Conservation (phyloP, 2,329 filamentous ascomycete species). For the Beauveria scarabaeidicola region DNA sequence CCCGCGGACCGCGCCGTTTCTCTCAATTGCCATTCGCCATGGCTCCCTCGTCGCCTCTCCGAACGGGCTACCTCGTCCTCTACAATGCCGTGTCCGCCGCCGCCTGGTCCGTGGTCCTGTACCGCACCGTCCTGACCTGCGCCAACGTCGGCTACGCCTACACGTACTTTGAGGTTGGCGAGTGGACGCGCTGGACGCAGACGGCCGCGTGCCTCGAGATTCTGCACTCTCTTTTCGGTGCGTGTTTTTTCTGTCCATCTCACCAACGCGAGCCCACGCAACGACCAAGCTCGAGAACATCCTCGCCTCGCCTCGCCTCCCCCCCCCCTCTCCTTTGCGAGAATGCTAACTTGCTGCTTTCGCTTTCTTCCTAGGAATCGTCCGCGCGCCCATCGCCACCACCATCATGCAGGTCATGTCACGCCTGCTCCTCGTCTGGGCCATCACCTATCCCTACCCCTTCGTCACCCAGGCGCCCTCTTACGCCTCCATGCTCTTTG, state of each 20-base stretch:
- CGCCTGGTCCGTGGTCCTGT: conserved; percentile 72
- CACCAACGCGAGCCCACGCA: too few species aligned
- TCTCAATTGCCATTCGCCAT: conserved; percentile 12
- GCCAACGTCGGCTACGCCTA: conserved; percentile 44
- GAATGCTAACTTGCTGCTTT: conserved; percentile 3
- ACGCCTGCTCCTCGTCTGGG: conserved; percentile 84
- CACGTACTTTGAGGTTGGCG: conserved; percentile 54
- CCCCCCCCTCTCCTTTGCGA: neutral
- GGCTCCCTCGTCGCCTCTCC: conserved; percentile 28
- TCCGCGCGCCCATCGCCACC: conserved; percentile 76
- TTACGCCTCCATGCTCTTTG: conserved; percentile 72
- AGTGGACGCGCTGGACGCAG: conserved; percentile 72
- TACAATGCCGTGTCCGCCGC: conserved; percentile 77
- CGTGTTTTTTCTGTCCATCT: conserved; percentile 15
- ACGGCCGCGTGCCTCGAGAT: conserved; percentile 77
- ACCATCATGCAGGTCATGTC: conserved; percentile 85
- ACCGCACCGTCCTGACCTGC: conserved; percentile 52
- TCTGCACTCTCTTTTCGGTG: conserved; percentile 69
- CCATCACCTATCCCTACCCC: conserved; percentile 67
- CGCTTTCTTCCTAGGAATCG: conserved; percentile 52
- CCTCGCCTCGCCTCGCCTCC: too few species aligned
- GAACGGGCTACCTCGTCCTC: conserved; percentile 64
- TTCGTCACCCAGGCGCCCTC: conserved; percentile 49
- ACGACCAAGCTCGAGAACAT: too few species aligned
- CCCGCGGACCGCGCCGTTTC: neutral